These are phyloP conservation scores for Pelomyxa schiedti DNA, from an alignment of 78 protist species.

Conservation along the genomic window DNA sequence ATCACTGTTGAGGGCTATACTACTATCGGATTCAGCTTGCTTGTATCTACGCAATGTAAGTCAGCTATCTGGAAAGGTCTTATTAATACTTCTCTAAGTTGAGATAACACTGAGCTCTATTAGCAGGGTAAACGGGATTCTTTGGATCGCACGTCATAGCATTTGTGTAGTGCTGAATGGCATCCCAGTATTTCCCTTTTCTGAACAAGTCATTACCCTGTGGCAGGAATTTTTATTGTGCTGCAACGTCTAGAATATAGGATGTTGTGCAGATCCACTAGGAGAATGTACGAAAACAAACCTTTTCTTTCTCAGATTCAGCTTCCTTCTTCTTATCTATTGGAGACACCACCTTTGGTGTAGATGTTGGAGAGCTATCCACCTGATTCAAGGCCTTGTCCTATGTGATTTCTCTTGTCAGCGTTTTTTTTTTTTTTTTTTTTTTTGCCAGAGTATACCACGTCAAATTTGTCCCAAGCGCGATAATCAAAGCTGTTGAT, in stretches of 20 bases:
- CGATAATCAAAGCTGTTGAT: not conserved
- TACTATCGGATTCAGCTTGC: not conserved
- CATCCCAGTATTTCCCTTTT: not conserved
- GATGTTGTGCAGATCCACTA: not conserved
- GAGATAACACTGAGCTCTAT: conserved; percentile 5
- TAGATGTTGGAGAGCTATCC: not conserved
- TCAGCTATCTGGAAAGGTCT: too few relatives aligned
- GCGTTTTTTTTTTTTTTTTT: too few relatives aligned
- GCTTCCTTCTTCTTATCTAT: not conserved
- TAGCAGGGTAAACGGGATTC: not conserved
- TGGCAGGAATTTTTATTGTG: not conserved
- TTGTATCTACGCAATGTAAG: not conserved
- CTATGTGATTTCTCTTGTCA: too few relatives aligned
- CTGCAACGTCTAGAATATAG: not conserved
- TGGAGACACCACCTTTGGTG: not conserved
- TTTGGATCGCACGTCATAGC: not conserved
- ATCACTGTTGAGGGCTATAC: not conserved
- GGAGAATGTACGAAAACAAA: not conserved
- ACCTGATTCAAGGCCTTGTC: too few relatives aligned
- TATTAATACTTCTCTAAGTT: not conserved
- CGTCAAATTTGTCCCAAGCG: not conserved
- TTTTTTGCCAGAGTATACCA: too few relatives aligned
- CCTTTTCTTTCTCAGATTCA: not conserved
- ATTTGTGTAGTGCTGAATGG: not conserved
- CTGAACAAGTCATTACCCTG: conserved; percentile 7